Conservation (phyloP, 1,139 yeast genomes). For the Candida tropicalis region DNA sequence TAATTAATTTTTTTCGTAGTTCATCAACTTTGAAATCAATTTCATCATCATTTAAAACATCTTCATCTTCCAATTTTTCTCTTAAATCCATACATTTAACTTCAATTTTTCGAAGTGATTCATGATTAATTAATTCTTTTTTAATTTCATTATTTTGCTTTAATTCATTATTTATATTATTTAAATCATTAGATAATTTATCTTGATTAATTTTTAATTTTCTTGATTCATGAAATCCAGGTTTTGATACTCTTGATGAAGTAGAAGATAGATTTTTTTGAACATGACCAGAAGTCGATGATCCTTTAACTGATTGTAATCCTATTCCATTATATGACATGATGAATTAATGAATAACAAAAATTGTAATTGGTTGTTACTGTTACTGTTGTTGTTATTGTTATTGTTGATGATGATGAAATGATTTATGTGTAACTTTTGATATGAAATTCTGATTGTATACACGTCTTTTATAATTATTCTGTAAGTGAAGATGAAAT, state of each 20-base stretch:
- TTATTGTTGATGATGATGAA: constrained; percentile 19
- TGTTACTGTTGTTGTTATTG: too few species aligned
- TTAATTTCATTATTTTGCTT: constrained; percentile 19
- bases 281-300: constrained; percentile 73
- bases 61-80: constrained; percentile 57
- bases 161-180: constrained; percentile 16
- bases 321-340: constrained; percentile 77
- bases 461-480: too few species aligned
- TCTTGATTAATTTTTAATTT: constrained; percentile 13
- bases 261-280: constrained; percentile 48
- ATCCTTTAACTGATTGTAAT: constrained; percentile 63
- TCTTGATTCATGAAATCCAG: constrained; percentile 20
- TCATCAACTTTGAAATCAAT: constrained; percentile 25
- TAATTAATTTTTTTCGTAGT: constrained; percentile 25
- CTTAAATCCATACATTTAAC: constrained; percentile 57
- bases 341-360: too few species aligned
- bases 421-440: too few species aligned
- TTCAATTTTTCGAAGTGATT: constrained; percentile 51
- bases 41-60: constrained; percentile 32
- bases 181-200: constrained; percentile 12
- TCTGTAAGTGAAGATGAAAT: too few species aligned
- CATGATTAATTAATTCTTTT: constrained; percentile 45
- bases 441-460: too few species aligned
- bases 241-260: constrained; percentile 16
- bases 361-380: too few species aligned